Conservation (phyloP, 768 basidiomycete genomes). For the Cyathus striatus region DNA sequence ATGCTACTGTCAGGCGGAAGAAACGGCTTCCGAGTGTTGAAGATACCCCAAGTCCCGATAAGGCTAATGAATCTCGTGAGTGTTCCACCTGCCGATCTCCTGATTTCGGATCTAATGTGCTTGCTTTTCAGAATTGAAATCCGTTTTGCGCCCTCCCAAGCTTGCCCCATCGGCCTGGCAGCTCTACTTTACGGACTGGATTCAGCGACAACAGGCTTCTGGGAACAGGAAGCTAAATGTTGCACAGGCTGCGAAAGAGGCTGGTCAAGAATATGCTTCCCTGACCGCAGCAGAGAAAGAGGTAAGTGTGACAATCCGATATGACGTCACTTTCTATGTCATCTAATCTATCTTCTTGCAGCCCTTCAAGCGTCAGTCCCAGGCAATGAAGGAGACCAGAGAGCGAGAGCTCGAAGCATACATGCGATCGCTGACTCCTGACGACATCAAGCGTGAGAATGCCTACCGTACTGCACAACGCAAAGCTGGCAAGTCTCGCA, state of each 20-base stretch:
- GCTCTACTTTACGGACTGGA: constrained; percentile 94
- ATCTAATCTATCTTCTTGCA: constrained; percentile 25
- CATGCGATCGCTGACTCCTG: constrained; percentile 85
- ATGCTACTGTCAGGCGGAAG: constrained; percentile 71
- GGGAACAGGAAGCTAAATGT: constrained; percentile 87
- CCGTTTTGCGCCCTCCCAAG: constrained; percentile 81
- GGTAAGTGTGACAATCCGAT: constrained; percentile 33
- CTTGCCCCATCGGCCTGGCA: constrained; percentile 95
- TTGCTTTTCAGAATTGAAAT: constrained; percentile 49
- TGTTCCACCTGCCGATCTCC: constrained; percentile 9
- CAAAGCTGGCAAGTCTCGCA: constrained; percentile 87
- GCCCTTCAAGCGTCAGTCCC: constrained; percentile 84
- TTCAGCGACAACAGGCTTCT: constrained; percentile 77
- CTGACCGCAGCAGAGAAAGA: constrained; percentile 80
- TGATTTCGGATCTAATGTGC: constrained; percentile 7
- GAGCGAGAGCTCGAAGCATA: constrained; percentile 81
- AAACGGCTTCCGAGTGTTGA: constrained; percentile 35
- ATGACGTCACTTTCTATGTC: constrained; percentile 27
- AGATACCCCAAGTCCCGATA: constrained; percentile 25
- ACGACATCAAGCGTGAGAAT: constrained; percentile 94
- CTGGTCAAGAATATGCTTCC: constrained; percentile 83
- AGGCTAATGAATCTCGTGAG: constrained; percentile 43
- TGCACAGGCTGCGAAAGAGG: constrained; percentile 92
- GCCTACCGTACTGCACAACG: constrained; percentile 86
- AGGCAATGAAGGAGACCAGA: constrained; percentile 78